Conservation (phyloP, 371 early-diverging fungal genomes). For the Mucor sp. region DNA sequence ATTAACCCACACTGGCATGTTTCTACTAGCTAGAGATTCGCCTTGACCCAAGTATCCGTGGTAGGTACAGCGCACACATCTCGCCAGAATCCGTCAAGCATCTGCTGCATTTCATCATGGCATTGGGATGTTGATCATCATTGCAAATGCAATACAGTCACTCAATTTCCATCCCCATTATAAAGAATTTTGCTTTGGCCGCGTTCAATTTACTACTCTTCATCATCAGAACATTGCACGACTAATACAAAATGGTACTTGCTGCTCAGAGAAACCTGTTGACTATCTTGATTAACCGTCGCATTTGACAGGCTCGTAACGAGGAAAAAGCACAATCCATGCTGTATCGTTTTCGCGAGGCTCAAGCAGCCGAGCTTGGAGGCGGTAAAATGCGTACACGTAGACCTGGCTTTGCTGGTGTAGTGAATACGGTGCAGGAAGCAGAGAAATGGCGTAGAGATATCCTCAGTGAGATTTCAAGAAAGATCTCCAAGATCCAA, state of each 20-base stretch:
- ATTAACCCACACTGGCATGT: not conserved
- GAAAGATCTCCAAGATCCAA: constrained; percentile 89
- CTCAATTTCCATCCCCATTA: not conserved
- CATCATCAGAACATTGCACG: not conserved
- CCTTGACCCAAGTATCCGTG: not conserved
- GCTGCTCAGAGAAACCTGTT: not conserved
- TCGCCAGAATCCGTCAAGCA: too few relatives aligned
- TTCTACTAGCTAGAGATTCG: not conserved
- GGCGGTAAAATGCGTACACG: constrained; percentile 61
- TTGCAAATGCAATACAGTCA: not conserved
- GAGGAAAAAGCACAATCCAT: constrained; percentile 98
- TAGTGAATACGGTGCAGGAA: constrained; percentile 70
- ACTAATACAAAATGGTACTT: not conserved
- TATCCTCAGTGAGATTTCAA: constrained; percentile 84
- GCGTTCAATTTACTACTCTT: not conserved
- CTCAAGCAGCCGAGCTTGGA: constrained; percentile 88
- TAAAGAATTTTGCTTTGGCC: not conserved
- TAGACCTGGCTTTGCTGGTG: constrained; percentile 78
- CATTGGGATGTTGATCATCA: not conserved
- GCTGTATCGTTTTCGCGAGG: constrained; percentile 96
- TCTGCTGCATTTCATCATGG: not conserved
- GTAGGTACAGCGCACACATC: too few relatives aligned
- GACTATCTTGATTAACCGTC: not conserved
- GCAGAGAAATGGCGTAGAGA: constrained; percentile 92
- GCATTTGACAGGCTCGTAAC: constrained; percentile 80